A percentile compares a stretch with the other conserved stretches of the same genome.
These are phyloP conservation scores for Knoxia roxburghii DNA, from an alignment of 257 asterid genomes.

Conservation along the genomic window DNA sequence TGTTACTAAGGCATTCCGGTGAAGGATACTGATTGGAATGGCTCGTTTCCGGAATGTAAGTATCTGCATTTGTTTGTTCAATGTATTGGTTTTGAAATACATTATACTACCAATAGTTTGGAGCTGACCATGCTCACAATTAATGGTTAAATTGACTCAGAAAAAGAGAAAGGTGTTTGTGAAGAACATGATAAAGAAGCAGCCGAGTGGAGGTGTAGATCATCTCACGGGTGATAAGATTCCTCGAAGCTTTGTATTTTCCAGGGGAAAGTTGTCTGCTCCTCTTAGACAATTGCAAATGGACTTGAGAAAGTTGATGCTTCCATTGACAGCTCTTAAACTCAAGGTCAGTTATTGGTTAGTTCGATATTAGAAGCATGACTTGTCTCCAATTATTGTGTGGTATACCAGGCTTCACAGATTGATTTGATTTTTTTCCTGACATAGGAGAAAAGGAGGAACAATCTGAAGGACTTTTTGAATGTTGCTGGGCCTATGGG, in stretches of 20 bases:
- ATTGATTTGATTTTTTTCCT: background rate
- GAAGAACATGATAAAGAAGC: conserved; percentile 47
- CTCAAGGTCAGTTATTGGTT: conserved; percentile 53
- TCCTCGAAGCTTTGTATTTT: conserved; percentile 80
- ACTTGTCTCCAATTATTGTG: background rate
- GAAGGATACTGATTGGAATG: conserved; percentile 29
- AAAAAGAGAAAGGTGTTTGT: conserved; percentile 60
- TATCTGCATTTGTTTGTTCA: background rate
- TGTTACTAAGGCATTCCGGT: background rate
- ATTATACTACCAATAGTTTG: background rate
- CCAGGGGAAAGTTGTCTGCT: conserved; percentile 73
- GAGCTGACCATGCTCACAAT: background rate
- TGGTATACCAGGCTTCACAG: background rate
- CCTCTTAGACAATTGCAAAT: conserved; percentile 71
- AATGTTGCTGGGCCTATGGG: conserved; percentile 90
- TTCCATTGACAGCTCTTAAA: conserved; percentile 86
- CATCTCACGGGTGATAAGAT: conserved; percentile 88
- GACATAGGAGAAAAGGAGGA: conserved; percentile 71
- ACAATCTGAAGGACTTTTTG: conserved; percentile 73
- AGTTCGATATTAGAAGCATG: too few species aligned
- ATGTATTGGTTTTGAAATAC: background rate
- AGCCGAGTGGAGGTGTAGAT: conserved; percentile 63
- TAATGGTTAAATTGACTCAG: conserved; percentile 15
- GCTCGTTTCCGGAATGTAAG: conserved; percentile 68
- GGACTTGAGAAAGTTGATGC: conserved; percentile 89